Conservation (phyloP, 371 early-diverging fungal species). For the Lichtheimia corymbifera region DNA sequence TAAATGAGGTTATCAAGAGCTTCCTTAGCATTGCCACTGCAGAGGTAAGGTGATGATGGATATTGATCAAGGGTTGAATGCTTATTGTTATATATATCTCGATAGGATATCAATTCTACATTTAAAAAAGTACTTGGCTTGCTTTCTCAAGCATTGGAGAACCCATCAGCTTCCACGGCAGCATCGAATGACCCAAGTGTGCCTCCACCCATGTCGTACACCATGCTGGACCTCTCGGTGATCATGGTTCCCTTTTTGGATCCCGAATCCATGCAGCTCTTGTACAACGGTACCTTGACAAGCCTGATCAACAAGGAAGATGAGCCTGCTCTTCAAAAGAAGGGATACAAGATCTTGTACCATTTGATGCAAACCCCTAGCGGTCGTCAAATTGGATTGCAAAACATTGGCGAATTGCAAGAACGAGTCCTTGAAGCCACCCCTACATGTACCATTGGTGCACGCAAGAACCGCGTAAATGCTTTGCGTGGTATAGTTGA, state of each 20-base stretch:
- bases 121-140: slow-evolving; percentile 68
- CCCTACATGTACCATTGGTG: slow-evolving; percentile 54
- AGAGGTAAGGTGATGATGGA: slow-evolving; percentile 25
- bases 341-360: slow-evolving; percentile 87
- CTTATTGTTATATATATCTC: background rate
- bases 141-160: slow-evolving; percentile 63
- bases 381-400: slow-evolving; percentile 45
- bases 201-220: slow-evolving; percentile 70
- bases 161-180: slow-evolving; percentile 16
- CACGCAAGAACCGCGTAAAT: slow-evolving; percentile 74
- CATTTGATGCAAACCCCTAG: slow-evolving; percentile 55
- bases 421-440: slow-evolving; percentile 56
- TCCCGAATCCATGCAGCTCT: slow-evolving; percentile 49
- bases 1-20: slow-evolving; percentile 72
- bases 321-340: slow-evolving; percentile 87
- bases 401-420: slow-evolving; percentile 51
- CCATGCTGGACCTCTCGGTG: slow-evolving; percentile 76
- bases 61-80: background rate
- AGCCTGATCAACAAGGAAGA: slow-evolving; percentile 60
- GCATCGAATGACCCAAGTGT: slow-evolving; percentile 36
- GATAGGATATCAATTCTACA: slow-evolving; percentile 53
- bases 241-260: slow-evolving; percentile 77
- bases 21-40: slow-evolving; percentile 63
- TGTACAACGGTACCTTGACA: slow-evolving; percentile 61
- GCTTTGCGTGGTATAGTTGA: slow-evolving; percentile 56